Evolutionary conservation across 169 alveolate species (phyloP).

Genomic region (Plasmodium relictum): DNA sequence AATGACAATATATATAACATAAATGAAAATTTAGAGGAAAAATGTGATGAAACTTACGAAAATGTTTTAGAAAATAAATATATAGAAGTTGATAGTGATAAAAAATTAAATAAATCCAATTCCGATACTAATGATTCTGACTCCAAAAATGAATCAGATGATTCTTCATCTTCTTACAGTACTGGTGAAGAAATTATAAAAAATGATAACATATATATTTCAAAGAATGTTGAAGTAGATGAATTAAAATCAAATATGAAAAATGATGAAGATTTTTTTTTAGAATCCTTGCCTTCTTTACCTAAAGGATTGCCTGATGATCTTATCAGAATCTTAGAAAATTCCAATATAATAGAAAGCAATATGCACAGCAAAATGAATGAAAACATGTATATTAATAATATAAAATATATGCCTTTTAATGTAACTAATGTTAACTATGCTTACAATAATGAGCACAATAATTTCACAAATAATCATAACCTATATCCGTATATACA

Average conservation of each 20-base stretch:
- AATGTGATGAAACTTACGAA: not conserved
- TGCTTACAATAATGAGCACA: not conserved
- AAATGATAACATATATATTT: slow-evolving; percentile 1
- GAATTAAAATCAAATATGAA: not conserved
- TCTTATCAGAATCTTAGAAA: not conserved
- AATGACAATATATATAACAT: slow-evolving; percentile 48
- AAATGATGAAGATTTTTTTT: slow-evolving; percentile 37
- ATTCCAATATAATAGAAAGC: not conserved
- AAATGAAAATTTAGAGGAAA: slow-evolving; percentile 19
- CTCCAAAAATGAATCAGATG: slow-evolving; percentile 2
- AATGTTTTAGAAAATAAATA: not conserved
- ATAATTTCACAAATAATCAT: not conserved
- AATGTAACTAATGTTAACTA: not conserved
- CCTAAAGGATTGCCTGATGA: slow-evolving; percentile 66
- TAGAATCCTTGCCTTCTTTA: slow-evolving; percentile 65
- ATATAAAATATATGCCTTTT: too few relatives aligned
- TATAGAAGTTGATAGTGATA: not conserved
- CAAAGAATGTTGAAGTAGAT: not conserved
- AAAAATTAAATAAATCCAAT: not conserved
- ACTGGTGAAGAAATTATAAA: not conserved
- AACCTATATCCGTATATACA: not conserved
- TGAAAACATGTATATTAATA: slow-evolving; percentile 7
- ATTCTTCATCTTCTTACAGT: slow-evolving; percentile 2
- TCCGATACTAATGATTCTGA: not conserved
- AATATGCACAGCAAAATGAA: not conserved